Conservation (phyloP, 2,329 filamentous ascomycete genomes). For the Cercospora brassicicola region DNA sequence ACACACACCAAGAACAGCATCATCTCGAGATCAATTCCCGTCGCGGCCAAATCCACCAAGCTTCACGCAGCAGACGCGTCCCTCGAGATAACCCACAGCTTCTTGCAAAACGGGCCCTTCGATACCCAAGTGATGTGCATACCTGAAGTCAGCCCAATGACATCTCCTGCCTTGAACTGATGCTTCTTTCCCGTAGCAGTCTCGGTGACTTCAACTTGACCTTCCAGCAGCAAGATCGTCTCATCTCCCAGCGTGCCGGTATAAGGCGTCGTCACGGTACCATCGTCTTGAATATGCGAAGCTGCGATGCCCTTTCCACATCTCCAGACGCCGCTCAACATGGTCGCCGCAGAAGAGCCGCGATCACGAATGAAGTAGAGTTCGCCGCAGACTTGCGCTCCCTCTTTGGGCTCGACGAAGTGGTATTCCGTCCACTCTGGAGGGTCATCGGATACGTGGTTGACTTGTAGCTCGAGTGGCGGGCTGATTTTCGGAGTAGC, state of each 20-base stretch:
- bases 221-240: slow-evolving; percentile 14
- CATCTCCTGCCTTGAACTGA: slow-evolving; percentile 8
- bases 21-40: too few species aligned
- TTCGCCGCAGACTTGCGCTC: background rate
- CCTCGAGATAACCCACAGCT: slow-evolving; percentile 11
- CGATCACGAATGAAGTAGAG: background rate
- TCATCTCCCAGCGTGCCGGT: slow-evolving; percentile 8
- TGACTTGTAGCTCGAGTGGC: background rate
- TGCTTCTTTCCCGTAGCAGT: slow-evolving; percentile 9
- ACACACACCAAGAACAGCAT: too few species aligned
- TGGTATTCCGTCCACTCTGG: background rate
- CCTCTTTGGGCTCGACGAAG: background rate
- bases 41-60: too few species aligned
- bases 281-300: background rate
- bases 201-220: slow-evolving; percentile 8
- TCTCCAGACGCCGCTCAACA: background rate
- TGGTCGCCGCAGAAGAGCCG: background rate
- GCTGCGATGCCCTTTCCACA: background rate
- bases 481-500: background rate
- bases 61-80: background rate
- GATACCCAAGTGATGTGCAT: slow-evolving; percentile 12
- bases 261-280: background rate
- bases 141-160: slow-evolving; percentile 10
- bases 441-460: background rate
- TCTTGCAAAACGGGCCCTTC: slow-evolving; percentile 10